Conservation (phyloP, 345 rosid species). For the Populus euphratica region DNA sequence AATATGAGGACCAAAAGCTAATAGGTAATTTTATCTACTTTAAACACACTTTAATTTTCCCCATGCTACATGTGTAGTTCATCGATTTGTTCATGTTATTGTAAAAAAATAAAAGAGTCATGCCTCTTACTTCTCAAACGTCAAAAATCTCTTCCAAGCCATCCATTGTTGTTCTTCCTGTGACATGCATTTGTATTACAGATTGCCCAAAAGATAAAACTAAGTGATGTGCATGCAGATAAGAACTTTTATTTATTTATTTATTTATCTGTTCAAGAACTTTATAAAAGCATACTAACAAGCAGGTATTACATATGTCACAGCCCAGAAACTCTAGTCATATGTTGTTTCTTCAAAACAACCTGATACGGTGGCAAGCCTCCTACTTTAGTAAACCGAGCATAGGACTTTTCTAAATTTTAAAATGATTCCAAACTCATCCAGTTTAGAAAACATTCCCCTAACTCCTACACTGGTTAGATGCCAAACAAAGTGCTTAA, state of each 20-base stretch:
- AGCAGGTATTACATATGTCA: background rate
- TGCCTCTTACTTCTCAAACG: slow-evolving; percentile 75
- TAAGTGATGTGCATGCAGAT: background rate
- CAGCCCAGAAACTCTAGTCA: background rate
- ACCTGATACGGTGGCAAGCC: too few relatives aligned
- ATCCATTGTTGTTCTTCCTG: slow-evolving; percentile 95
- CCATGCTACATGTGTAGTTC: too few relatives aligned
- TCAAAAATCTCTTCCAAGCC: slow-evolving; percentile 84
- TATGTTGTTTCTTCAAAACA: background rate
- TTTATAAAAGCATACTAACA: background rate
- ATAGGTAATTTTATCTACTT: too few relatives aligned
- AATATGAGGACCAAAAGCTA: too few relatives aligned
- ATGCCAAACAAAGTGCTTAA: background rate
- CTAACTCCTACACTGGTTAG: background rate
- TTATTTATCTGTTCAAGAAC: background rate
- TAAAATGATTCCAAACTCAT: too few relatives aligned
- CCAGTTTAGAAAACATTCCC: too few relatives aligned
- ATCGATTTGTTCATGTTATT: too few relatives aligned
- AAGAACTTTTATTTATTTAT: too few relatives aligned
- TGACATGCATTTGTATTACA: slow-evolving; percentile 9
- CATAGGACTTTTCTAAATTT: too few relatives aligned
- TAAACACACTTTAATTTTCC: too few relatives aligned
- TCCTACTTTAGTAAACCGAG: too few relatives aligned
- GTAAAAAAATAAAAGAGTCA: background rate
- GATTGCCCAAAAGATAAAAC: background rate